Evolutionary conservation across 768 basidiomycete species (phyloP), one percentile per base, ranked within the genome.

Genomic region (Calvatia gigantea): DNA sequence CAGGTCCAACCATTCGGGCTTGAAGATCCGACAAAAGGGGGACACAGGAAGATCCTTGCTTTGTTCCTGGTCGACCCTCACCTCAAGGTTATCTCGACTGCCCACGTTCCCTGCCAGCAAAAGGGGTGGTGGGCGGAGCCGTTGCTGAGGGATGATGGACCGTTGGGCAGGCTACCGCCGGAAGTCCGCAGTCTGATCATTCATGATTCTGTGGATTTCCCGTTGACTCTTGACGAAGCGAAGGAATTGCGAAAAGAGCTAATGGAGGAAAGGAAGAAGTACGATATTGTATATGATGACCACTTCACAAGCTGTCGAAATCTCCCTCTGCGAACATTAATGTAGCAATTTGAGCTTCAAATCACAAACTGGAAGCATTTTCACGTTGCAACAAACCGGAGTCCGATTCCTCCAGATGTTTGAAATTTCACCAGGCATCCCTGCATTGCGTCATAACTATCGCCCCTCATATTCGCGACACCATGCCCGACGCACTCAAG

Each of bases 11-110:
- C 73, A 4, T 76, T 74, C 59, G 51, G 58, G 23, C 69, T 77
- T 17, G 56, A 45, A 2, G 72, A 77, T 59, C 60, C 58, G 0
- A 66, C 67, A 14, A 69, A 69, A 48, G 70, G 69, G 2, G 77
- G 75, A 2, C 65, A 73, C 51, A 64, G 74, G 44, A 78, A 73
- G 60, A 71, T 78, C 17, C 59, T 77, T 11, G 70, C 68, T 2
- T 61, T 77, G 12, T 74, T 72, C 61, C 67, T 76, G 25, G 67
- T 74, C 46, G 72, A 76, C 50, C 69, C 69, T 0, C 59, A 65
- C 37, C 33, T 59, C 37, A 56, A 54, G 25, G 60, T 70, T 6
- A 53, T 65, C 15, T 68, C 67, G 8, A 63, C 69, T 0, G 59
- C 9, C 9, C 41, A 25, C 19, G 62, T 70, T 2, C 67, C 67